Base-by-base conservation (phyloP, 1,139 yeast species). In the Ogataea hybrid region DNA sequence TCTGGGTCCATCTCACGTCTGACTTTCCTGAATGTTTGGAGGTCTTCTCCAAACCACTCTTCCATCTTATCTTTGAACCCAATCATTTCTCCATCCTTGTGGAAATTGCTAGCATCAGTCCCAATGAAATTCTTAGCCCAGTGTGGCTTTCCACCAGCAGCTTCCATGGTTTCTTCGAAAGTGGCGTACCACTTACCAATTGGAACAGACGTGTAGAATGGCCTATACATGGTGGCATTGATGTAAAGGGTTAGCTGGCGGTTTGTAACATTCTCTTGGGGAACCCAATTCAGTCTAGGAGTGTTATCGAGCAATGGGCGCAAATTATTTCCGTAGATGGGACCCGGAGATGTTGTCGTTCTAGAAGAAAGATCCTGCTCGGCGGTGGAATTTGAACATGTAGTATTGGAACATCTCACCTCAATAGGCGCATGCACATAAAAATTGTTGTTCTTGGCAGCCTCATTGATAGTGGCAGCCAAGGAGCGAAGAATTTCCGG, bases 51-150 rank as follows among this genome's bases (percentile, higher is more conserved):
- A 59, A 81, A 87, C 96, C 96, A 87, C 49, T 79, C 77, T 42
- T 70, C 68, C 69, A 87, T 79, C 48, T 77, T 77, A 3, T 78
- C 73, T 29, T 79, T 77, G 58, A 88, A 79, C 2, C 96, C 96
- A 52, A 82, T 71, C 95, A 88, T 87, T 46, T 84, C 78, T 50
- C 83, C 84, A 60, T 83, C 89, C 11, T 63, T 58, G 18, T 38
- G 30, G 9, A 20, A 32, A 12, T 17, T 23, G 6, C 28, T 36
- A 18, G 31, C 21, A 9, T 37, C 36, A 25, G 81, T 66, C 2
- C 96, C 96, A 51, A 89, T 73, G 61, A 89, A 92, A 65, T 90
- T 90, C 71, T 92, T 92, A n/a, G 98, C 98, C 98, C 98, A 92
- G 62, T 92, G 98, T 2, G 98, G 98, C 61, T 83, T 86, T 37